phyloP scores from a whole-genome alignment of 2,329 filamentous ascomycete genomes.

The Curvularia spicifera region DNA sequence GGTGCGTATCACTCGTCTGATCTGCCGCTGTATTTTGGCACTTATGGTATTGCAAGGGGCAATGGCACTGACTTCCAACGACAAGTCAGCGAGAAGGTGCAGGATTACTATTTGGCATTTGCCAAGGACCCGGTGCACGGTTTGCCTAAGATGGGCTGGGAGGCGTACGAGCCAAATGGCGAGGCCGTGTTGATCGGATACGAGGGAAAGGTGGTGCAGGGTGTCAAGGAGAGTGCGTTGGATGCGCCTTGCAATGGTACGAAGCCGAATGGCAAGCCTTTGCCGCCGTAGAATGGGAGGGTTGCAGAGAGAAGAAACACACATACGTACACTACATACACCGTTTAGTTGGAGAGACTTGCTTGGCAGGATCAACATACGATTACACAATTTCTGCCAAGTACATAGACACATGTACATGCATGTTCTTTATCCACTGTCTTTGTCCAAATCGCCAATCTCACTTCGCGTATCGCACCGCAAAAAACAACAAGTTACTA shows the following conservation, averaged over 20 bases:
- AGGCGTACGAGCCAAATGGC: slow-evolving; percentile 35
- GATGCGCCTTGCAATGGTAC: slow-evolving; percentile 27
- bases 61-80: slow-evolving; percentile 39
- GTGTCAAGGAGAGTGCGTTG: slow-evolving; percentile 27
- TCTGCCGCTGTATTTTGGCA: slow-evolving; percentile 47
- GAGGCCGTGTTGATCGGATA: slow-evolving; percentile 34
- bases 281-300: slow-evolving; percentile 5
- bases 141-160: slow-evolving; percentile 43
- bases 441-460: background rate
- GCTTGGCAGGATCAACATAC: too few species aligned
- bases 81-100: slow-evolving; percentile 45
- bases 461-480: background rate
- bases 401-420: background rate
- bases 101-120: slow-evolving; percentile 49
- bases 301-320: background rate
- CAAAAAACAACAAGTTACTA: background rate
- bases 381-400: too few species aligned
- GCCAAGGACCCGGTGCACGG: slow-evolving; percentile 40
- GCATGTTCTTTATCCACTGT: background rate
- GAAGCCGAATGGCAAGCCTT: slow-evolving; percentile 12
- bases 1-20: slow-evolving; percentile 49
- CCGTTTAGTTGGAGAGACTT: too few species aligned
- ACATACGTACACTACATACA: too few species aligned
- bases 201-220: slow-evolving; percentile 23
- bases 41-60: slow-evolving; percentile 37